Percentiles rank a stretch among this genome's conserved stretches.
These are phyloP conservation scores for Groenewaldozyma auringiensis DNA, from an alignment of 1,139 yeast species.

Conservation along the genomic window DNA sequence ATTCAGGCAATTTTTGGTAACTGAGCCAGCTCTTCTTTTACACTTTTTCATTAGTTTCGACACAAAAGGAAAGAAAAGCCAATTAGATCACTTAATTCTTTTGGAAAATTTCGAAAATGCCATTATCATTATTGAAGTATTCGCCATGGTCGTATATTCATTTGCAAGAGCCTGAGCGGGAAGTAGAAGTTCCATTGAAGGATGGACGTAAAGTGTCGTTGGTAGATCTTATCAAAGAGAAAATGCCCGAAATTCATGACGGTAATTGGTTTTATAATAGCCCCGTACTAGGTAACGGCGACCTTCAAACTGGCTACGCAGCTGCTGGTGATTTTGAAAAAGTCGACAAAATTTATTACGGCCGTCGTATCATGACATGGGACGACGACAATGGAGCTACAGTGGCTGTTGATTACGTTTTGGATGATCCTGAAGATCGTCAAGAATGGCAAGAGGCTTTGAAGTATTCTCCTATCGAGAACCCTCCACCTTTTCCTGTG, in stretches of 20 bases:
- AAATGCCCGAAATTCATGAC: constrained; percentile 42
- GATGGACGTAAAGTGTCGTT: constrained; percentile 25
- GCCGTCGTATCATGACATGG: constrained; percentile 59
- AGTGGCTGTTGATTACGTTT: constrained; percentile 72
- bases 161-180: constrained; percentile 13
- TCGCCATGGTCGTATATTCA: constrained; percentile 14
- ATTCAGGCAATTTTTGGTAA: too few relatives aligned
- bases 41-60: too few relatives aligned
- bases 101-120: background rate
- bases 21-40: too few relatives aligned
- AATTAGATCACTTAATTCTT: too few relatives aligned
- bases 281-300: constrained; percentile 64
- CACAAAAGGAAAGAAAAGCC: too few relatives aligned
- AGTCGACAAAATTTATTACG: constrained; percentile 57
- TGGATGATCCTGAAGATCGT: constrained; percentile 40
- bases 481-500: constrained; percentile 69
- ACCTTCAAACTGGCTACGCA: constrained; percentile 66
- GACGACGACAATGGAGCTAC: constrained; percentile 49
- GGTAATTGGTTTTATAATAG: constrained; percentile 47
- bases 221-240: constrained; percentile 35
- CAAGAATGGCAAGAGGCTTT: constrained; percentile 44
- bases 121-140: constrained; percentile 4
- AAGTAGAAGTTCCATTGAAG: constrained; percentile 35
- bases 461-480: constrained; percentile 50
- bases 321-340: constrained; percentile 48